These are phyloP conservation scores for Aspergillus melleus DNA, from an alignment of 2,329 filamentous ascomycete species.

Conservation along the genomic window DNA sequence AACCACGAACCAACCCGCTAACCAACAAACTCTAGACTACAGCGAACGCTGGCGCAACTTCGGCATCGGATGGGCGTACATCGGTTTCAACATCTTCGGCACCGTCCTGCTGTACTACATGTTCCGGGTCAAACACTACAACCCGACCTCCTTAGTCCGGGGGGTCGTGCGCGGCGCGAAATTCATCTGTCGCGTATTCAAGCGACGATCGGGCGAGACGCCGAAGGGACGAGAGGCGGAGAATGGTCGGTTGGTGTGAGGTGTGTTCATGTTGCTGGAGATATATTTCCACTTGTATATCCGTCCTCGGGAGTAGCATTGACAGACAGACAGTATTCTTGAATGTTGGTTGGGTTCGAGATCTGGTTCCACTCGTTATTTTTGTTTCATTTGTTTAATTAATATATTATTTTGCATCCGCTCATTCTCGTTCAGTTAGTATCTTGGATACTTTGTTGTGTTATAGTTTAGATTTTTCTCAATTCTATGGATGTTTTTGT, in stretches of 20 bases:
- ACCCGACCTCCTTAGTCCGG: constrained; percentile 29
- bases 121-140: constrained; percentile 46
- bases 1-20: constrained; percentile 7
- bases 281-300: too few species aligned
- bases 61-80: constrained; percentile 61
- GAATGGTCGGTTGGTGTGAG: constrained; percentile 28
- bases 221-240: constrained; percentile 31
- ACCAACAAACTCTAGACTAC: constrained; percentile 42
- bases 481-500: too few species aligned
- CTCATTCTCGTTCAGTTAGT: too few species aligned
- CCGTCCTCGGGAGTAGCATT: too few species aligned
- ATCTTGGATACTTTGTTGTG: too few species aligned
- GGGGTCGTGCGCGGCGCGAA: constrained; percentile 21
- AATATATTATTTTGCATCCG: too few species aligned
- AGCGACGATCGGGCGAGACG: constrained; percentile 30
- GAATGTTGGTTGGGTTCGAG: not conserved
- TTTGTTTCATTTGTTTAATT: too few species aligned
- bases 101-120: constrained; percentile 58
- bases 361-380: not conserved
- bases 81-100: constrained; percentile 59
- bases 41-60: constrained; percentile 67
- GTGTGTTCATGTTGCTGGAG: too few species aligned
- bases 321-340: not conserved
- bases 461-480: too few species aligned
- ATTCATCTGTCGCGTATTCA: constrained; percentile 32